These are phyloP conservation scores for Haberlea rhodopensis DNA, from an alignment of 257 asterid genomes.

Conservation along the genomic window DNA sequence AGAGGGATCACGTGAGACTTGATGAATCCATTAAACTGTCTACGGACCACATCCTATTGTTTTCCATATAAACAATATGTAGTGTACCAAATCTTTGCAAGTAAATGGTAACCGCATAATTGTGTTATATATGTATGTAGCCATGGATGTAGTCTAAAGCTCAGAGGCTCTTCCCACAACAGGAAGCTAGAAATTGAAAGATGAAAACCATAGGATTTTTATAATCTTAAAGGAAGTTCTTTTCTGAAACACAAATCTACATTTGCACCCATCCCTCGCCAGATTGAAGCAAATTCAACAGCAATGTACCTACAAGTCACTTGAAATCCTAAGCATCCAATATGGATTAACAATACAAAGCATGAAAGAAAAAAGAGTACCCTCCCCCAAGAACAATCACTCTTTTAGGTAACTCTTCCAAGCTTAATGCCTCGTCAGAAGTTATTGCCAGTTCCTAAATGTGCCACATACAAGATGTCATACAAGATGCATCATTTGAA, in stretches of 20 bases:
- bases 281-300: conserved; percentile 98
- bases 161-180: conserved; percentile 15
- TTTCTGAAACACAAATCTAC: conserved; percentile 85
- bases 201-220: conserved; percentile 13
- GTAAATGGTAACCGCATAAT: too few relatives aligned
- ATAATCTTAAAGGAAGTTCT: conserved; percentile 93
- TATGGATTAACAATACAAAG: conserved; percentile 14
- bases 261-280: conserved; percentile 97
- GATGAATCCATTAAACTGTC: background rate
- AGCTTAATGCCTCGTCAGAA: conserved; percentile 98
- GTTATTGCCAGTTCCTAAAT: conserved; percentile 89
- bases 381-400: conserved; percentile 92
- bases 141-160: background rate
- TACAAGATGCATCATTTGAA: background rate
- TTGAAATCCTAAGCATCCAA: conserved; percentile 22
- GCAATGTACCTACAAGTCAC: conserved; percentile 73
- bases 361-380: conserved; percentile 36
- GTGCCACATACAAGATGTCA: conserved; percentile 16
- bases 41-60: background rate
- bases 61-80: background rate
- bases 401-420: conserved; percentile 92
- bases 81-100: background rate
- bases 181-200: conserved; percentile 2
- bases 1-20: conserved; percentile 15
- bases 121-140: background rate